Conservation (phyloP, 768 basidiomycete species). For the Dendrothele bispora region DNA sequence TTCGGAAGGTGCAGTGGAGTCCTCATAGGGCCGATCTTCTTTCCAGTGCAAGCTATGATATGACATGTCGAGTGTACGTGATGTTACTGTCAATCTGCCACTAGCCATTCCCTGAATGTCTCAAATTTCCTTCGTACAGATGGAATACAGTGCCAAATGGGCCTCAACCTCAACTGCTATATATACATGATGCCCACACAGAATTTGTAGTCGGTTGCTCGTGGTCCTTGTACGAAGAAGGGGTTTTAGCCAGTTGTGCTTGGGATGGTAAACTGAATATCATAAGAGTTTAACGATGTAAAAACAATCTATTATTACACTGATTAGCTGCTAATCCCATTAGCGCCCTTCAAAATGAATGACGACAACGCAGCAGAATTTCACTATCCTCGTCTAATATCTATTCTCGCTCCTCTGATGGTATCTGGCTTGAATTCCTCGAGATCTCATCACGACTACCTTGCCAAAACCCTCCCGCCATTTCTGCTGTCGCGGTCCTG, state of each 20-base stretch:
- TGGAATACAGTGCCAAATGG: constrained; percentile 69
- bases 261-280: constrained; percentile 89
- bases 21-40: constrained; percentile 73
- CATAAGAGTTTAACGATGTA: constrained; percentile 47
- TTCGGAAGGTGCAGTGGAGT: constrained; percentile 88
- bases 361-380: too few species aligned
- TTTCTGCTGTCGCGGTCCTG: too few species aligned
- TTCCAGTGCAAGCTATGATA: constrained; percentile 82
- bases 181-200: constrained; percentile 85
- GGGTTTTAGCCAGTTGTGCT: constrained; percentile 82
- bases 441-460: too few species aligned
- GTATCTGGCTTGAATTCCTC: too few species aligned
- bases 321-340: too few species aligned
- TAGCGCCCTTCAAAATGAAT: too few species aligned
- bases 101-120: constrained; percentile 1
- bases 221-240: constrained; percentile 93
- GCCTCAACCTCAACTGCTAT: constrained; percentile 51
- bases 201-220: constrained; percentile 92
- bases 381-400: too few species aligned
- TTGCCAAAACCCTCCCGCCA: too few species aligned
- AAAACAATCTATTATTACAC: too few species aligned
- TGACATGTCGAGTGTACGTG: constrained; percentile 89
- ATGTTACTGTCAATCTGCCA: constrained; percentile 4
- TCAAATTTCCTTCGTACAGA: constrained; percentile 34
- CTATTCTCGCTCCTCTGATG: too few species aligned